Base-by-base conservation (phyloP, 805 yeast species). In the Torulaspora microellipsoides region DNA sequence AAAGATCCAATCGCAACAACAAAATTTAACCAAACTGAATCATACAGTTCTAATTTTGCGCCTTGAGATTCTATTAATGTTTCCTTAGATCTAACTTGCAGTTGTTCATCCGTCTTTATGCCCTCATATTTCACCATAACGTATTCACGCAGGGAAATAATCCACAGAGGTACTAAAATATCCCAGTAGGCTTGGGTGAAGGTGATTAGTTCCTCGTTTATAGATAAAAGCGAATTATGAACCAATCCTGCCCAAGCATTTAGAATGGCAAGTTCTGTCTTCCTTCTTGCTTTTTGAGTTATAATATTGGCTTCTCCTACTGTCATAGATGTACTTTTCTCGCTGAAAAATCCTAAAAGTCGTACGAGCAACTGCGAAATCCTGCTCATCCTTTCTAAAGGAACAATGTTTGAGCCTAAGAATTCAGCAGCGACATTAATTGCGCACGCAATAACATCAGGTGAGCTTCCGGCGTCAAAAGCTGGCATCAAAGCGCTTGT, bases 401-500 rank as follows among this genome's bases (percentile, higher is more conserved):
- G 71, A 9, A 77, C 75, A 32, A 82, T 69, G 4, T 74, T 73
- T n/a, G 83, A 76, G 4, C 80, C 76, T 17, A 90, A 72, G 55
- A 91, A 81, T 43, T 80, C 81, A 0, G 95, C 89, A 30, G 85
- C 78, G 1, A 89, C 84, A 32, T 77, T 77, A 29, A 91, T 76
- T 0, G 96, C 96, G 41, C 76, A 77, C 15, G 85, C 77, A 1
- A 91, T 89, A 1, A 88, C 74, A 30, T 76, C 75, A 1, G 95
- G 78, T 10, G 83, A 81, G 44, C 89, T 81, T 14, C 81, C 90
- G 3, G 75, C 69, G 28, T 75, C 75, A 65, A 93, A 91, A 9
- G 95, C 87, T 0, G 97, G 96, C 38, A 88, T 76, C 43, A 91
- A 71, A 0, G 98, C 95, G 45, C 95, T 83, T 8, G 86, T 82